Conservation (phyloP, 495 filamentous ascomycete species). For the Elaphomyces granulatus region DNA sequence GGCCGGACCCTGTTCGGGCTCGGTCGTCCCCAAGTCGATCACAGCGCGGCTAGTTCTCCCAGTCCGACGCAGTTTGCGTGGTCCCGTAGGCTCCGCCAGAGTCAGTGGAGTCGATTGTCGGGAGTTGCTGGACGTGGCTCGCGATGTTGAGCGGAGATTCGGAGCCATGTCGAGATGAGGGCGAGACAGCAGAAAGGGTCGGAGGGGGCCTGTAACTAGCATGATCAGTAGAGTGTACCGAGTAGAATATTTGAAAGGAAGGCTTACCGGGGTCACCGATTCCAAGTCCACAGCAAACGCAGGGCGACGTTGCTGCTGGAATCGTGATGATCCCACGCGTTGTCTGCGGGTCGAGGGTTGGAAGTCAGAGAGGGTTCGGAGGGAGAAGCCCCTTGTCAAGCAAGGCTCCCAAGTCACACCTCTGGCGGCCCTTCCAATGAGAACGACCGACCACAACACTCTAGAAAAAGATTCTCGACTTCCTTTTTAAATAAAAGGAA, state of each 20-base stretch:
- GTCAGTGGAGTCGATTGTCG: slow-evolving; percentile 16
- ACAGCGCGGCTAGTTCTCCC: slow-evolving; percentile 13
- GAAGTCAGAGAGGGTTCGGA: slow-evolving; percentile 15
- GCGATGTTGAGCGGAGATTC: slow-evolving; percentile 21
- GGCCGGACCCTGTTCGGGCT: slow-evolving; percentile 2
- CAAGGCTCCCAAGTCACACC: slow-evolving; percentile 17
- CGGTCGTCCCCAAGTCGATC: slow-evolving; percentile 8
- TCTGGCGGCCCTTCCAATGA: slow-evolving; percentile 8
- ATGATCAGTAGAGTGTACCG: not conserved
- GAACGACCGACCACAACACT: slow-evolving; percentile 1
- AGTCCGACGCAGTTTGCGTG: slow-evolving; percentile 18
- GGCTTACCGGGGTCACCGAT: slow-evolving; percentile 12
- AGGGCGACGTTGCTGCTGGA: slow-evolving; percentile 20
- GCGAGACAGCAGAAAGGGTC: not conserved
- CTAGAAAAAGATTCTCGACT: too few relatives aligned
- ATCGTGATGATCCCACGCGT: slow-evolving; percentile 25
- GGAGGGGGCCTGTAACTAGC: slow-evolving; percentile 2
- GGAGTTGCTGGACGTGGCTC: slow-evolving; percentile 16
- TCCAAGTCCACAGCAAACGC: slow-evolving; percentile 15
- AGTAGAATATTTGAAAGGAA: not conserved
- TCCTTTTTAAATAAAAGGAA: too few relatives aligned
- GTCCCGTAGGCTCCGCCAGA: slow-evolving; percentile 13
- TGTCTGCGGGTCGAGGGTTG: slow-evolving; percentile 18
- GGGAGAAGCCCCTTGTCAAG: too few relatives aligned
- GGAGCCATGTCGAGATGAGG: slow-evolving; percentile 12